phyloP scores from a whole-genome alignment of 2,329 filamentous ascomycete species.

The Microsporum canis region DNA sequence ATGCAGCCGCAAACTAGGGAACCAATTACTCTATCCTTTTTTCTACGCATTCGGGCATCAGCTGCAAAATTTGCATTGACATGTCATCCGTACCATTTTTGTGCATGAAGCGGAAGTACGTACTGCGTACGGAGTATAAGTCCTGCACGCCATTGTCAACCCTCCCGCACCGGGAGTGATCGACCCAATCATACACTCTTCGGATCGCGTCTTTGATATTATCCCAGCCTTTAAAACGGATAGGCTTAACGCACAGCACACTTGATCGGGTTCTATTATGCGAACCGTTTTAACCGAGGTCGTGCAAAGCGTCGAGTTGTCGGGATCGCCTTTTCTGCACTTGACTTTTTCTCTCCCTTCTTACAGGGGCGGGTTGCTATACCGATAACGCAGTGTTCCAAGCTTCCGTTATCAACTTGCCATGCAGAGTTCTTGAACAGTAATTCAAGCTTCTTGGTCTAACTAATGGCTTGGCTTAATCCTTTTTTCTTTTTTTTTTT shows the following conservation, averaged over 20 bases:
- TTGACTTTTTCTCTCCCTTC: not conserved
- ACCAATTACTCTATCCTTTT: not conserved
- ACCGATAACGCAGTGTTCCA: too few species aligned
- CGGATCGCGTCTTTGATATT: not conserved
- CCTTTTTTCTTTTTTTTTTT: not conserved
- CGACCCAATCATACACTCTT: not conserved
- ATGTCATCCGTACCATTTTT: not conserved
- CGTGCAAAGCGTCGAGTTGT: not conserved
- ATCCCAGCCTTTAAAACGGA: not conserved
- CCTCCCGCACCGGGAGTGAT: not conserved
- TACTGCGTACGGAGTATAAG: not conserved
- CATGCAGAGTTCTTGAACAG: not conserved
- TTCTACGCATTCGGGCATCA: not conserved
- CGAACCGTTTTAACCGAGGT: not conserved
- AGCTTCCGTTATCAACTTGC: not conserved
- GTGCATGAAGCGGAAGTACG: not conserved
- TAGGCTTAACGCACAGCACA: not conserved
- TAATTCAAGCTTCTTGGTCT: not conserved
- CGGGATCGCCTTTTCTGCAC: not conserved
- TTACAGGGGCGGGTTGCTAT: not conserved
- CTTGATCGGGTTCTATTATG: not conserved
- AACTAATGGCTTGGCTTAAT: not conserved
- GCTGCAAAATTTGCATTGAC: not conserved
- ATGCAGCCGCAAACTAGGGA: not conserved
- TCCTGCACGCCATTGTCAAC: constrained; percentile 1